A percentile compares a stretch with the other conserved stretches of the same genome.
Evolutionary conservation across 306 rosid genomes (phyloP).

Genomic region (Rosa rugosa): DNA sequence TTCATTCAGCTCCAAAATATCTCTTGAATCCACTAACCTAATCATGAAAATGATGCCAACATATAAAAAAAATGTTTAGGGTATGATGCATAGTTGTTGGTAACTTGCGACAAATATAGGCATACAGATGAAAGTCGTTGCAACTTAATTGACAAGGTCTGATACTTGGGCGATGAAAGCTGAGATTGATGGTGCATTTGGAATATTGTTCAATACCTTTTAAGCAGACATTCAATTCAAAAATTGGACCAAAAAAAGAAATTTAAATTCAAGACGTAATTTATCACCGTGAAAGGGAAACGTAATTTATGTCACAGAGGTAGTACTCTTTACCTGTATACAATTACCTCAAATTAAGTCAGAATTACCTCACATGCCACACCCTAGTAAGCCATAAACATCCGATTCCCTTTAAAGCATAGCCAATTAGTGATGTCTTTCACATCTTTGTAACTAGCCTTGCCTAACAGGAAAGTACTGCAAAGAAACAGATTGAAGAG

Average conservation of each 20-base stretch:
- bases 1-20: conserved; percentile 61
- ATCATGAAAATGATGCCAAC: conserved; percentile 23
- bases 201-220: conserved; percentile 30
- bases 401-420: no score
- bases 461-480: no score
- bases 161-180: conserved; percentile 82
- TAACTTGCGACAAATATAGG: background rate
- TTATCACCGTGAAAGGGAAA: background rate
- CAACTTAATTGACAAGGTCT: conserved; percentile 74
- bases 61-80: background rate
- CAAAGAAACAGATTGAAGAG: no score
- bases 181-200: conserved; percentile 50
- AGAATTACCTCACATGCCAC: no score
- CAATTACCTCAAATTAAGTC: no score
- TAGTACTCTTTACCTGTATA: no score
- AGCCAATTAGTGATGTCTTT: no score
- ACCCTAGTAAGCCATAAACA: no score
- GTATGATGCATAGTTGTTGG: background rate
- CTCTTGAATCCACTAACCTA: conserved; percentile 92
- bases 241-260: background rate
- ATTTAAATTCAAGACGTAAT: conserved; percentile 32
- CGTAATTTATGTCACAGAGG: no score
- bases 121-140: background rate
- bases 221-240: conserved; percentile 40
- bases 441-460: no score